Evolutionary conservation across 2,329 filamentous ascomycete genomes (phyloP), one percentile per base, ranked within the genome.

Genomic region (Fonsecaea nubica): DNA sequence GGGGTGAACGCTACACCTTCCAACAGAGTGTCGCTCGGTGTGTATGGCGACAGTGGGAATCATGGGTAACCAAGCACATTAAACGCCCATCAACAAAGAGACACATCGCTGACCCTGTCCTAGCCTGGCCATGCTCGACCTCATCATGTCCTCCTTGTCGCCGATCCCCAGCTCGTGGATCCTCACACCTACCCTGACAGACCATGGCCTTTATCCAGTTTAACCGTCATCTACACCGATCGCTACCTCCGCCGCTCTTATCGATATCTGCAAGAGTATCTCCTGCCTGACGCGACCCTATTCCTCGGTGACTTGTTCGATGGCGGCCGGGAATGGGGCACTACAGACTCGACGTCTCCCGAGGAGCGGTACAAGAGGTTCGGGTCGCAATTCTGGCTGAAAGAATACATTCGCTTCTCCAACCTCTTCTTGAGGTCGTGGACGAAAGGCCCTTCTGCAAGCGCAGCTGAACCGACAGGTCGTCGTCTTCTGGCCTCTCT

Each of bases 261-360:
- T 77, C 86, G 83, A n/a, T 85, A 89, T 61, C 85, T 98, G 65
- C 92, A 97, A 74, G 81, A 85, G 18, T 81, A 87, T 18, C 83
- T 98, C 13, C 86, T 87, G n/a, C 95, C 95, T 0, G 92, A 97
- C 76, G 93, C 91, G 15, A 83, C 96, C 0, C 87, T 97, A 75
- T 98, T 99, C 75, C 82, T 99, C 0, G 95, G 95, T 7, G 95
- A 99, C 76, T 82, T 99, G 0, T 97, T 99, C 74, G 95, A 99
- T 75, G 95, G 95, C 3, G 95, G 95, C 8, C 87, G 95, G 72
- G 95, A 99, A 81, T 99, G 95, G 95, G 90, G 89, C 72, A 94
- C 93, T 12, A 81, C 79, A 2, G 83, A 83, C 30, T 89, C 86
- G 65, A 74, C 73, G 15, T 85, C 82, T 60, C 83, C 92, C 0